phyloP scores from a whole-genome alignment of 176 grass and related monocot genomes.

The Panicum miliaceum region DNA sequence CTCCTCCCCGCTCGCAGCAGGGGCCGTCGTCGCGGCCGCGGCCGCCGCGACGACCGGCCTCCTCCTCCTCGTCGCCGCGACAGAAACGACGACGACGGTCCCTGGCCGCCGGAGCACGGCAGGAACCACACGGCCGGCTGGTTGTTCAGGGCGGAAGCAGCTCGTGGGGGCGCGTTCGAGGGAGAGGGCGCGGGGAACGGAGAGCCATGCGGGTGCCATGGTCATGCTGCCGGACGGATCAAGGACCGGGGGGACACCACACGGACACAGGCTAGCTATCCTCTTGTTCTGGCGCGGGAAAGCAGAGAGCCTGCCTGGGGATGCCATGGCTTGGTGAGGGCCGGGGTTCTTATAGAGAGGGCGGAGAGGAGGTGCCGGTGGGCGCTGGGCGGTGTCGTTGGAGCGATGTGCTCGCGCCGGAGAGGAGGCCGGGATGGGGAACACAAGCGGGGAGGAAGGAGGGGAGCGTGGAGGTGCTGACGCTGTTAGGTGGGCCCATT shows the following conservation, averaged over 20 bases:
- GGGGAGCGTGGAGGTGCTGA: too few species aligned
- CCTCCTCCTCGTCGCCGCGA: neutral
- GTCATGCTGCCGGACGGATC: slow-evolving; percentile 12
- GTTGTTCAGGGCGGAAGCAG: neutral
- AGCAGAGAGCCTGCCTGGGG: neutral
- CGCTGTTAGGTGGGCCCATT: too few species aligned
- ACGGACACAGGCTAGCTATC: neutral
- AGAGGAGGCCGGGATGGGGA: too few species aligned
- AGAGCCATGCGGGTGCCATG: slow-evolving; percentile 54
- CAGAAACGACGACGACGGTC: neutral
- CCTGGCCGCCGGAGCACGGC: neutral
- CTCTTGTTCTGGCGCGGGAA: neutral
- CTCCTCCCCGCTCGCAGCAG: slow-evolving; percentile 12
- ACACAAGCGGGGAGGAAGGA: too few species aligned
- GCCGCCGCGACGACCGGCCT: neutral
- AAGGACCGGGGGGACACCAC: neutral
- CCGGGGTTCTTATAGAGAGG: neutral
- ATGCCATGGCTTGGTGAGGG: neutral
- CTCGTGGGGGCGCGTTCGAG: neutral
- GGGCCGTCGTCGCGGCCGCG: slow-evolving; percentile 33
- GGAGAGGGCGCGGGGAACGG: neutral
- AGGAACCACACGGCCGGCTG: neutral
- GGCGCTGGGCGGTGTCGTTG: too few species aligned
- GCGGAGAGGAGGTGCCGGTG: neutral
- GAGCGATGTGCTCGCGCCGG: too few species aligned